Percentiles rank a stretch among this genome's conserved stretches.
Conservation (phyloP, 2,329 filamentous ascomycete species). For the Verticillium dahliae region DNA sequence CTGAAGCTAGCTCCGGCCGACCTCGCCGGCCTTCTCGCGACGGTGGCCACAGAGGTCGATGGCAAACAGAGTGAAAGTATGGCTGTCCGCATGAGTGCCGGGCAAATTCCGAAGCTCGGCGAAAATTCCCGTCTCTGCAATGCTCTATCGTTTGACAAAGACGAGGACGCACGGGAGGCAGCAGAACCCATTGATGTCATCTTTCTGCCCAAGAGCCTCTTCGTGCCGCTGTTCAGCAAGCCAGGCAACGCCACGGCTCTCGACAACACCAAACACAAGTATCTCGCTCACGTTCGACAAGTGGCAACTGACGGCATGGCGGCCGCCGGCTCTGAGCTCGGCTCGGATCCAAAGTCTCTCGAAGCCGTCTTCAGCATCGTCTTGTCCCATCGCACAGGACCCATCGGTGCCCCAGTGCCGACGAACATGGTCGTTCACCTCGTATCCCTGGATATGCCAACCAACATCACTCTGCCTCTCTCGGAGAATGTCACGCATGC, state of each 20-base stretch:
- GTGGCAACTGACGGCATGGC: constrained; percentile 32
- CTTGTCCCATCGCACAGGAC: constrained; percentile 25
- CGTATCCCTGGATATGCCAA: constrained; percentile 20
- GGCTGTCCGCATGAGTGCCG: background rate
- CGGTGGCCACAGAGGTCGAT: background rate
- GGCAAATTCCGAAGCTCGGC: background rate
- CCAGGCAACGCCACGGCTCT: background rate
- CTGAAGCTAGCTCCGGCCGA: constrained; percentile 15
- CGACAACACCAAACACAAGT: constrained; percentile 18
- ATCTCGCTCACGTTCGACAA: constrained; percentile 30
- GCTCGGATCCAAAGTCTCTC: constrained; percentile 16
- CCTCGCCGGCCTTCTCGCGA: background rate
- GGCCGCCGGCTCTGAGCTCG: constrained; percentile 15
- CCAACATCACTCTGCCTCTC: constrained; percentile 16
- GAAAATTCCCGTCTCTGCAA: too few species aligned
- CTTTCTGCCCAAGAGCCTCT: constrained; percentile 18
- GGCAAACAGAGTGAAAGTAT: background rate
- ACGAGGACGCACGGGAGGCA: background rate
- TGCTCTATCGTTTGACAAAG: background rate
- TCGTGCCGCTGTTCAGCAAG: constrained; percentile 17
- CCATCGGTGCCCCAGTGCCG: constrained; percentile 16
- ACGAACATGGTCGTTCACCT: constrained; percentile 26
- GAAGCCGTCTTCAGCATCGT: constrained; percentile 25
- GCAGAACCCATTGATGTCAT: constrained; percentile 17
- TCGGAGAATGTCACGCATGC: background rate